A percentile compares a stretch with the other conserved stretches of the same genome.
phyloP scores from a whole-genome alignment of 2,329 filamentous ascomycete genomes.

The Leptosphaerulina australis region DNA sequence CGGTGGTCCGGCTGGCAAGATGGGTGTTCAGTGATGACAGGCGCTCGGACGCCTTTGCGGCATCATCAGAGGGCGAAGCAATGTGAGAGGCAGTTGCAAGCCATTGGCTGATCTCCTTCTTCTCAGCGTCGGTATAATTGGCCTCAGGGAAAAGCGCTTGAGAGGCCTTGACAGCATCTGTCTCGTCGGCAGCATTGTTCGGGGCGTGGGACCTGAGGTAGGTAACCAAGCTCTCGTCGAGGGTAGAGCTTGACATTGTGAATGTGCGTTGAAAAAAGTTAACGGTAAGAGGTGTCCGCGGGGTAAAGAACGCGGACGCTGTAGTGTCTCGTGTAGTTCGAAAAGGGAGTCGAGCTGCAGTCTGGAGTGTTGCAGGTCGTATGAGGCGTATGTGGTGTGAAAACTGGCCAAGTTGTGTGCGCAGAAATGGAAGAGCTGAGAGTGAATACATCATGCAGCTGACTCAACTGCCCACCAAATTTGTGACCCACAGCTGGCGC shows the following conservation, averaged over 20 bases:
- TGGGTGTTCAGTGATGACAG: constrained; percentile 83
- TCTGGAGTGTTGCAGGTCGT: constrained; percentile 11
- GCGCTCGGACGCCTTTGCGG: constrained; percentile 64
- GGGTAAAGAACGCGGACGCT: constrained; percentile 40
- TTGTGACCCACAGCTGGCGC: constrained; percentile 16
- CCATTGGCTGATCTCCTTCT: constrained; percentile 90
- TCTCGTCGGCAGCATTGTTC: constrained; percentile 45
- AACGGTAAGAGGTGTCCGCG: constrained; percentile 35
- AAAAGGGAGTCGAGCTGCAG: constrained; percentile 12
- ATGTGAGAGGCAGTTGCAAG: constrained; percentile 76
- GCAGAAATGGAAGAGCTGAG: constrained; percentile 28
- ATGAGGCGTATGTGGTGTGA: constrained; percentile 9
- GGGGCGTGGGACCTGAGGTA: constrained; percentile 48
- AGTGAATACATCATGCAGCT: constrained; percentile 34
- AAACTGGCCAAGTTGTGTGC: constrained; percentile 32
- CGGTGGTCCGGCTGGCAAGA: constrained; percentile 84
- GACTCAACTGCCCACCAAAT: constrained; percentile 38
- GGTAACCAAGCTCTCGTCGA: constrained; percentile 43
- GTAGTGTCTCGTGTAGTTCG: constrained; percentile 14
- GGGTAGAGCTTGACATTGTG: constrained; percentile 45
- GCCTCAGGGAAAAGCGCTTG: constrained; percentile 70
- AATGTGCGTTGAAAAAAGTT: constrained; percentile 39
- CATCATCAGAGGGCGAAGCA: constrained; percentile 63
- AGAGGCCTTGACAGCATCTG: constrained; percentile 52
- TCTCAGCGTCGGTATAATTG: constrained; percentile 78